phyloP scores from a whole-genome alignment of 805 yeast genomes.

The Candida hungchunana region DNA sequence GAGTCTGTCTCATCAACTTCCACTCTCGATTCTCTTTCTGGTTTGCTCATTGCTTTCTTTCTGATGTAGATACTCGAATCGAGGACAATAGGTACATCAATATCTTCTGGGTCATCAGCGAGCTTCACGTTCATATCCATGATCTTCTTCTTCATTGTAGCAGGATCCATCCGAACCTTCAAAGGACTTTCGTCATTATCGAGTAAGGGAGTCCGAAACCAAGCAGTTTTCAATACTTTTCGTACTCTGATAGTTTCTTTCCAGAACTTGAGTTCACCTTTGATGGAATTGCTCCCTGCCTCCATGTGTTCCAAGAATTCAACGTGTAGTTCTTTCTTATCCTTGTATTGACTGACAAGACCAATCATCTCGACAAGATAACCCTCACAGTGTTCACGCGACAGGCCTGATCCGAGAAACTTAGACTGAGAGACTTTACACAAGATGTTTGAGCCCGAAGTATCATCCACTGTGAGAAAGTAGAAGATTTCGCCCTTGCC shows the following conservation, averaged over 20 bases:
- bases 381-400: slow-evolving; percentile 22
- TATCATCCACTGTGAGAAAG: slow-evolving; percentile 30
- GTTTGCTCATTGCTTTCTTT: slow-evolving; percentile 7
- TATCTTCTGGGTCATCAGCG: slow-evolving; percentile 1
- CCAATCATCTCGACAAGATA: slow-evolving; percentile 30
- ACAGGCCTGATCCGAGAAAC: slow-evolving; percentile 23
- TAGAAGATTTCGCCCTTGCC: slow-evolving; percentile 14
- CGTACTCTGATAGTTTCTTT: slow-evolving; percentile 24
- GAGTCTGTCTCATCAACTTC: slow-evolving; percentile 15
- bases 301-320: slow-evolving; percentile 23
- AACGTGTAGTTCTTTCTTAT: slow-evolving; percentile 29
- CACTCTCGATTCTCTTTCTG: slow-evolving; percentile 10
- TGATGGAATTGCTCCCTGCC: slow-evolving; percentile 24
- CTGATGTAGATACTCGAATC: slow-evolving; percentile 22
- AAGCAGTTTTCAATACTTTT: slow-evolving; percentile 27
- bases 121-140: slow-evolving; percentile 6
- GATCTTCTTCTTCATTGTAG: slow-evolving; percentile 5
- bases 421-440: slow-evolving; percentile 26
- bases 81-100: slow-evolving; percentile 12
- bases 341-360: slow-evolving; percentile 10
- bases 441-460: slow-evolving; percentile 25
- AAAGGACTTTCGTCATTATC: slow-evolving; percentile 2
- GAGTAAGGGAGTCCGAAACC: slow-evolving; percentile 29
- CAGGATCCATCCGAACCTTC: slow-evolving; percentile 5
- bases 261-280: slow-evolving; percentile 37